These are phyloP conservation scores for Ensete glaucum DNA, from an alignment of 176 grass and related monocot genomes.

Conservation along the genomic window DNA sequence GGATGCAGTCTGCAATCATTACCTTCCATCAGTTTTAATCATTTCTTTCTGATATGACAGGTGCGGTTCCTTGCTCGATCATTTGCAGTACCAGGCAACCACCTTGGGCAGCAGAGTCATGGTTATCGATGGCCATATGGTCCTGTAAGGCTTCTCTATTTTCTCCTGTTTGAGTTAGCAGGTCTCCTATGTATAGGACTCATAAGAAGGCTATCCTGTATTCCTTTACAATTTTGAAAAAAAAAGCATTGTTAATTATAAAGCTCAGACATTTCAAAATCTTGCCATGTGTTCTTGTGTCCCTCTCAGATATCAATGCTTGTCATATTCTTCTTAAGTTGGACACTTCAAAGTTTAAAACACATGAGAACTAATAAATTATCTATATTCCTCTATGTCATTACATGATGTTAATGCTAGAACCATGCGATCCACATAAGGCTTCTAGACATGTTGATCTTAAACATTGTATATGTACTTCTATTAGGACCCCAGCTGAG, in stretches of 20 bases:
- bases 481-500: too few species aligned
- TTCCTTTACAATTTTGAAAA: neutral
- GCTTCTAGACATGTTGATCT: neutral
- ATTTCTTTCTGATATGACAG: slow-evolving; percentile 24
- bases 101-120: slow-evolving; percentile 83
- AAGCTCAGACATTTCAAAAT: neutral
- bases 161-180: slow-evolving; percentile 15
- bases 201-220: neutral
- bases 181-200: neutral
- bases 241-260: neutral
- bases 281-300: neutral
- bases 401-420: neutral
- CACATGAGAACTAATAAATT: neutral
- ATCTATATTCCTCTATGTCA: neutral
- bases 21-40: neutral
- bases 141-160: slow-evolving; percentile 48
- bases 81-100: slow-evolving; percentile 90
- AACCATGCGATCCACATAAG: neutral
- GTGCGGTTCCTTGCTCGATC: slow-evolving; percentile 89
- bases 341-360: too few species aligned
- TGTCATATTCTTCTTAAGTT: neutral
- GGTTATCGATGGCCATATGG: slow-evolving; percentile 98
- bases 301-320: neutral
- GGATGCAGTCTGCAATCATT: neutral
- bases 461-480: neutral